These are phyloP conservation scores for Ophiostoma quercus DNA, from an alignment of 2,329 filamentous ascomycete genomes.

Conservation along the genomic window DNA sequence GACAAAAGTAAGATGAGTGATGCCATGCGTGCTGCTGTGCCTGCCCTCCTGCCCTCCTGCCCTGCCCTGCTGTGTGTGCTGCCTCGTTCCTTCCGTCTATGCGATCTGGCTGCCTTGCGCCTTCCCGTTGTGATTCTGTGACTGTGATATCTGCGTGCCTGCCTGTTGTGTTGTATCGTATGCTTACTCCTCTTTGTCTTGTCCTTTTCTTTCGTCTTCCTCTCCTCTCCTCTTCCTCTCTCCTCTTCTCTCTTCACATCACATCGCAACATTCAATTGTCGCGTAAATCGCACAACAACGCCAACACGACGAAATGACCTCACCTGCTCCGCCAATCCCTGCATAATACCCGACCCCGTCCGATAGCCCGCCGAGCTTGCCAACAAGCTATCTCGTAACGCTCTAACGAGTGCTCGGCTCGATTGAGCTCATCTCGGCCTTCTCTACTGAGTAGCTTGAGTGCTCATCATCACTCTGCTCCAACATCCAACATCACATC, in stretches of 20 bases:
- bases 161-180: not conserved
- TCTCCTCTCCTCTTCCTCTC: not conserved
- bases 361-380: slow-evolving; percentile 11
- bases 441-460: not conserved
- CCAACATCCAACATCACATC: not conserved
- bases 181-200: slow-evolving; percentile 1
- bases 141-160: slow-evolving; percentile 5
- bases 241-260: slow-evolving; percentile 1
- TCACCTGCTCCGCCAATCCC: slow-evolving; percentile 4
- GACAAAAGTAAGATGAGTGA: not conserved
- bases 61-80: not conserved
- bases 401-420: not conserved
- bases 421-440: not conserved
- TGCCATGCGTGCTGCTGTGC: not conserved
- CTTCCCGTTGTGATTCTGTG: slow-evolving; percentile 6
- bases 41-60: no score
- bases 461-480: not conserved
- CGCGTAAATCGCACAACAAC: no score
- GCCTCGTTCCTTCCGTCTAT: slow-evolving; percentile 15
- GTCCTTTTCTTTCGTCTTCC: not conserved
- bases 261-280: not conserved
- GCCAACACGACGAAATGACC: slow-evolving; percentile 9
- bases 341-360: slow-evolving; percentile 6
- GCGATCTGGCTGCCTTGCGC: slow-evolving; percentile 10
- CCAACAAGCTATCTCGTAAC: not conserved